Conservation (phyloP, 1,284 basidiomycete genomes). For the Trametes sp. region DNA sequence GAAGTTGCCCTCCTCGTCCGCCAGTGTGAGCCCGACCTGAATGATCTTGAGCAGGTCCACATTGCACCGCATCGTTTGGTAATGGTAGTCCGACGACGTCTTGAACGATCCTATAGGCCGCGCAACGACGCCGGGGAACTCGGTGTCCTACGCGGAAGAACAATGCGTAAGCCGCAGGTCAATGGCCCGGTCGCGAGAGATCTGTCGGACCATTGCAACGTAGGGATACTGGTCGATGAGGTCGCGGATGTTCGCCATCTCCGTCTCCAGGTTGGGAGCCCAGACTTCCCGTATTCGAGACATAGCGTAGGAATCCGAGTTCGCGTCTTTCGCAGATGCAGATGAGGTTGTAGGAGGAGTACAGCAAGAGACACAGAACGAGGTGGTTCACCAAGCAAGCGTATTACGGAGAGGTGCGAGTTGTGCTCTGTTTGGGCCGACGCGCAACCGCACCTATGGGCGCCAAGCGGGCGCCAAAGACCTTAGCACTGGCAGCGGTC, state of each 20-base stretch:
- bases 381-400: constrained; percentile 11
- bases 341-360: neutral
- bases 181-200: constrained; percentile 26
- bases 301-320: constrained; percentile 45
- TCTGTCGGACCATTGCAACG: constrained; percentile 86
- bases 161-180: constrained; percentile 29
- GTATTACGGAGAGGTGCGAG: constrained; percentile 18
- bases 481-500: neutral
- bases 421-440: constrained; percentile 18
- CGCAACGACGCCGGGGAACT: constrained; percentile 98
- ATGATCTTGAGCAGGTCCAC: constrained; percentile 98
- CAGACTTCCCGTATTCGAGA: constrained; percentile 92
- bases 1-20: constrained; percentile 92
- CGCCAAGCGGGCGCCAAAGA: neutral
- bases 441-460: constrained; percentile 1
- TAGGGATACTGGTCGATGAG: constrained; percentile 92
- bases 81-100: constrained; percentile 98
- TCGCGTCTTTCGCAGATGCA: neutral
- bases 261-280: constrained; percentile 91
- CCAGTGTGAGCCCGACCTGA: constrained; percentile 94
- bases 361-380: neutral
- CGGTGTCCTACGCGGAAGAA: constrained; percentile 81
- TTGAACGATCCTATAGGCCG: constrained; percentile 97
- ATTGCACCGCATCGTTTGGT: constrained; percentile 99
- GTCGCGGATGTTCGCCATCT: constrained; percentile 89